Base-by-base conservation (phyloP, 352 stramenopile genomes). In the Pythium apleroticum region DNA sequence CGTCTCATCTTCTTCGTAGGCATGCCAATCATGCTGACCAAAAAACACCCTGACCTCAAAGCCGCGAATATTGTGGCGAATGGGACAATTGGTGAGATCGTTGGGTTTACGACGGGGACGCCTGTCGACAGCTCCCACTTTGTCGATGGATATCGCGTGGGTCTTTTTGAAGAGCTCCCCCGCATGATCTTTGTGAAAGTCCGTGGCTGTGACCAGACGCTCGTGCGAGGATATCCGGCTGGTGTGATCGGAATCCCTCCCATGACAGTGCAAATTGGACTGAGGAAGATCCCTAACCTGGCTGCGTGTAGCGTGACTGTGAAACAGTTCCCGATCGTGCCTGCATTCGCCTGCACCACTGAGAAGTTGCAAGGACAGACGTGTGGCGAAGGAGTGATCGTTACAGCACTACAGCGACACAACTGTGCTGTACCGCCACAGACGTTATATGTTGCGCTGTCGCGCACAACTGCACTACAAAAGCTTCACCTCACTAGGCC, bases 281-380 rank as follows among this genome's bases (percentile, higher is more conserved):
- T 56, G 6, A n/a, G 9, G 49, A 57, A 27, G 17, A 57, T 57
- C n/a, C 50, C 50, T 1, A 57, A 57, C 19, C 28, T 57, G 6
- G 12, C 50, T 1, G 28, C 50, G 27, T 56, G 49, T 17, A 25
- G 12, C 4, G 19, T 74, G 10, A 74, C 70, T 0, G 52, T 74
- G 0, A 25, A 65, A n/a, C 63, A 74, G 37, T 72, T 77, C 39
- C 58, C 59, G 0, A 45, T 68, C 11, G 70, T 72, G 0, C 55
- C 66, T 1, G 66, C 57, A 3, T 77, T 72, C 48, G 19, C 66
- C 5, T 74, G 62, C 22, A 74, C 66, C 1, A 68, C 66, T 0
- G 70, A 72, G 50, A 77, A 77, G 24, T 28, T 76, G 0, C 70
- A 72, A 53, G 66, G 70, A 0, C 61, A 76, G 12, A 76, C 69